These are phyloP conservation scores for Kentomonas sorsogonicus DNA, from an alignment of 208 protist species.

Conservation along the genomic window DNA sequence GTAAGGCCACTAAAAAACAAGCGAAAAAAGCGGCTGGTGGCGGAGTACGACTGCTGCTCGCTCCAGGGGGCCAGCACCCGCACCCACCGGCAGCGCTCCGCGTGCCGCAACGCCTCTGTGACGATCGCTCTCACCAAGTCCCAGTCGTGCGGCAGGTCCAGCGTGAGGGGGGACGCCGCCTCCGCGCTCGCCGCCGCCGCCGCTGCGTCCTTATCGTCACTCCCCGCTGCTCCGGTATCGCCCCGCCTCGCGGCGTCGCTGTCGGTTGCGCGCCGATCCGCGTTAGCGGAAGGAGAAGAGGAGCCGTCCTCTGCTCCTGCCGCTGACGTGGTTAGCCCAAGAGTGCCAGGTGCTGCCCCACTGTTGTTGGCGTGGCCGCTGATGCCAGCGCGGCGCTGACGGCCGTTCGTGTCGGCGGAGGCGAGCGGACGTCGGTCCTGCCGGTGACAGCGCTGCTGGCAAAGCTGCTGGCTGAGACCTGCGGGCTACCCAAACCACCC, in stretches of 20 bases:
- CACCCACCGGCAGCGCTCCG: conserved; percentile 48
- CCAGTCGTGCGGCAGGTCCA: conserved; percentile 30
- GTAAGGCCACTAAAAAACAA: too few relatives aligned
- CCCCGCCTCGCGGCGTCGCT: too few relatives aligned
- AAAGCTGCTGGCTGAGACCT: too few relatives aligned
- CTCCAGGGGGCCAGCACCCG: conserved; percentile 40
- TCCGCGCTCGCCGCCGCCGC: not conserved
- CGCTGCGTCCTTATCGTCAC: not conserved
- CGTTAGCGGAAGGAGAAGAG: too few relatives aligned
- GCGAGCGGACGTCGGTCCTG: conserved; percentile 11
- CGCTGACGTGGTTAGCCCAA: not conserved
- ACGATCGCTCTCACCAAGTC: conserved; percentile 31
- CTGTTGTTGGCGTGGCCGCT: not conserved
- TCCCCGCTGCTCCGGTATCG: not conserved
- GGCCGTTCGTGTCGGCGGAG: not conserved
- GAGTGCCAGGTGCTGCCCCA: not conserved
- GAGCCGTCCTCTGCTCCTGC: too few relatives aligned
- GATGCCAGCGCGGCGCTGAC: not conserved
- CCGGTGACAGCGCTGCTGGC: too few relatives aligned
- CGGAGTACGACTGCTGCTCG: too few relatives aligned
- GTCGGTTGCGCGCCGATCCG: too few relatives aligned
- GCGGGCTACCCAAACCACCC: too few relatives aligned
- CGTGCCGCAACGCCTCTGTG: conserved; percentile 61
- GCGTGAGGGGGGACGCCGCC: conserved; percentile 12
- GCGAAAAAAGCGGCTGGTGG: too few relatives aligned